Conservation (phyloP, 2,329 filamentous ascomycete species). For the Sarocladium kiliense region DNA sequence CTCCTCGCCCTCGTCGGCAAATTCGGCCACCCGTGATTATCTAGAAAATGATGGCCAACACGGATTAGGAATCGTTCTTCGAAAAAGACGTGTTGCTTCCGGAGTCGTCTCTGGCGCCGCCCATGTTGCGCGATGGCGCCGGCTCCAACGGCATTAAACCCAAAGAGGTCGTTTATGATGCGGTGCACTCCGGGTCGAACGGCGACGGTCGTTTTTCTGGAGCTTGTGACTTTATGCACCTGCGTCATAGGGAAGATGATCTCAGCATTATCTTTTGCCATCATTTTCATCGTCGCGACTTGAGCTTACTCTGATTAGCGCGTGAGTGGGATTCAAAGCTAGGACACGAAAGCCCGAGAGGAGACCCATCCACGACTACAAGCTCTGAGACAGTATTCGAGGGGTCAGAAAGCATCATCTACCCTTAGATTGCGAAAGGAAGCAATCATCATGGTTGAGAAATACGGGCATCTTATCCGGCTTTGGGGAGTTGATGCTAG, state of each 20-base stretch:
- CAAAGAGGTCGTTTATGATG: neutral
- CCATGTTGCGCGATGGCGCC: neutral
- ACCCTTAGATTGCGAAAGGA: neutral
- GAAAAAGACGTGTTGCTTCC: neutral
- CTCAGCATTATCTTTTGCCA: too few relatives aligned
- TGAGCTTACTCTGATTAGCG: too few relatives aligned
- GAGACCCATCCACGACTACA: too few relatives aligned
- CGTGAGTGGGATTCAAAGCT: too few relatives aligned
- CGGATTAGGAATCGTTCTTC: too few relatives aligned
- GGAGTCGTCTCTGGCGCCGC: neutral
- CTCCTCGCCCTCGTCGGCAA: too few relatives aligned
- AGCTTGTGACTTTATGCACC: neutral
- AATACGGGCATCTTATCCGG: slow-evolving; percentile 43
- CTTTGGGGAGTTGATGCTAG: slow-evolving; percentile 45
- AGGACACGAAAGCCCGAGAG: too few relatives aligned
- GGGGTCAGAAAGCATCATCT: too few relatives aligned
- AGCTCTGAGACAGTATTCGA: too few relatives aligned
- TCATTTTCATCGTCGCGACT: too few relatives aligned
- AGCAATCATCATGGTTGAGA: slow-evolving; percentile 16
- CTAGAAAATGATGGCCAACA: too few relatives aligned
- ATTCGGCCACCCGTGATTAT: too few relatives aligned
- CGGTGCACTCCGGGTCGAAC: neutral
- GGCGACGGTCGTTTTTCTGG: neutral
- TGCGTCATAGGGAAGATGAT: neutral
- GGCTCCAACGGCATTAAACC: neutral